These are phyloP conservation scores for Pythium brachiatum DNA, from an alignment of 352 stramenopile genomes.

Conservation along the genomic window DNA sequence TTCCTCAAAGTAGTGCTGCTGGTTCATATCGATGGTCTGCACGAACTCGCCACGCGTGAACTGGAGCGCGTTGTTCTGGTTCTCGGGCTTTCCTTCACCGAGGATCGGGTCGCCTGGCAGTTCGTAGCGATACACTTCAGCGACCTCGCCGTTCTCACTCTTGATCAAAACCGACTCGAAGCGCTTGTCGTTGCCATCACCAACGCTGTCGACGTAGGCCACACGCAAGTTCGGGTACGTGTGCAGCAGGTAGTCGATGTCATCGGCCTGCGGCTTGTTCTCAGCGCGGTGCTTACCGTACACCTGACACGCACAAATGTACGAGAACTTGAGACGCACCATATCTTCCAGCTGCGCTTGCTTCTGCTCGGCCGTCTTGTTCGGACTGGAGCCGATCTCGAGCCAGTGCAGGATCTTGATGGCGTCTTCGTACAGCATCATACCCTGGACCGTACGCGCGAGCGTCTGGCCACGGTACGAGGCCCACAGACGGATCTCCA, in stretches of 20 bases:
- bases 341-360: constrained; percentile 78
- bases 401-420: constrained; percentile 88
- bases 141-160: constrained; percentile 68
- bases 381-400: constrained; percentile 70
- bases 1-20: constrained; percentile 86
- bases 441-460: constrained; percentile 73
- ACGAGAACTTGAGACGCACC: constrained; percentile 85
- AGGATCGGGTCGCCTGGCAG: constrained; percentile 80
- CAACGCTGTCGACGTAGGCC: constrained; percentile 78
- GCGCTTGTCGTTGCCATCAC: constrained; percentile 39
- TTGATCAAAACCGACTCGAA: constrained; percentile 82
- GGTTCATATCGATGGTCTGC: constrained; percentile 90
- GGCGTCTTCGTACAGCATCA: constrained; percentile 87
- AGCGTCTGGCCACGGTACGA: constrained; percentile 82
- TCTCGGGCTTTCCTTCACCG: constrained; percentile 81
- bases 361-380: constrained; percentile 72
- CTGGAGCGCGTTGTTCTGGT: constrained; percentile 80
- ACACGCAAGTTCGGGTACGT: constrained; percentile 85
- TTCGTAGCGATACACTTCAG: constrained; percentile 79
- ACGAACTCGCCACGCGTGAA: constrained; percentile 85
- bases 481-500: constrained; percentile 79
- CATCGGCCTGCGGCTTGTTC: constrained; percentile 63
- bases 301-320: constrained; percentile 83
- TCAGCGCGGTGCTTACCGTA: constrained; percentile 76
- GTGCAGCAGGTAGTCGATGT: constrained; percentile 80